Base-by-base conservation (phyloP, 495 filamentous ascomycete genomes). In the Neurospora tetraspora region DNA sequence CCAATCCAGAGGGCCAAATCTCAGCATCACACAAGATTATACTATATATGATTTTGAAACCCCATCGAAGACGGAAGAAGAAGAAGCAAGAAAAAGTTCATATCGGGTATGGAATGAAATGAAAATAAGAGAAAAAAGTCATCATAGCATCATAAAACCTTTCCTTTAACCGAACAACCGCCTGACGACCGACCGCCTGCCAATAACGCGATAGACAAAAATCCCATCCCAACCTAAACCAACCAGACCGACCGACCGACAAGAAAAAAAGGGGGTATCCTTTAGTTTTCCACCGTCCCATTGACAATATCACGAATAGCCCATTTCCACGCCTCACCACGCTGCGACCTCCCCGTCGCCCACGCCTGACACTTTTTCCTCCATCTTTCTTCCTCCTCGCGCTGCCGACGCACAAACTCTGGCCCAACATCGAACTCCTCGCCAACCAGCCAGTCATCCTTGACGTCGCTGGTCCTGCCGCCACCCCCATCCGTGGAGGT, bases 391-490 rank as follows among this genome's bases (percentile, higher is more conserved):
- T 99, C 96, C 81, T 98, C 96, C 73, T 94, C 94, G 71, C 92
- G 83, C 80, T 98, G 95, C 45, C 93, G 87, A 74, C 89, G 87
- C 69, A 98, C 91, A 78, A 98, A 99, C 81, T 94, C 93, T 6
- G 96, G 96, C 2, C 96, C 96, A 68, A 99, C 92, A 80, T 99
- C 96, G 78, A 98, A 99, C 80, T 98, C 96, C 81, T 99, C 96
- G 14, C 93, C 94, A 36, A 96, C 92, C 38, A 93, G 87, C 87
- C 91, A 93, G 76, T 94, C 91, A 73, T 94, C 91, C 71, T 88
- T 86, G 71, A 91, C 82, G 72, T 90, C 89, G 73, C 84, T 83
- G 72, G 77, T 77, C 8, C 84, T 76, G 70, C 84, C 78, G 68
- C 77, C 70, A 78, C 68, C 73, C 80, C 72, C 73, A 20, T 78